Evolutionary conservation across 306 rosid species (phyloP).

Genomic region (Pueraria montana): DNA sequence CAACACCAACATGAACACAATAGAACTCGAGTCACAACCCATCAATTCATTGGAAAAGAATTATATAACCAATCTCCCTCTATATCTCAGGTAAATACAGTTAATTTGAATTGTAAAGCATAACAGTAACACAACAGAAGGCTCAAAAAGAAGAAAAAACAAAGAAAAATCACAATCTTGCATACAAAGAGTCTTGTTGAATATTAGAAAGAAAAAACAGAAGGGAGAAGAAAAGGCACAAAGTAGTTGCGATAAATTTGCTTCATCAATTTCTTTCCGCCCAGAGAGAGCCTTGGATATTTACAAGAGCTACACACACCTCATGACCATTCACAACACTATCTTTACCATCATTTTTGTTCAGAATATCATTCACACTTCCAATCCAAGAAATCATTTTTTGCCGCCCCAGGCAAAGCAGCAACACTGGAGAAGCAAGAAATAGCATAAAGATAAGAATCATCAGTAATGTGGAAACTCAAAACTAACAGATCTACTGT

Average conservation of each 20-base stretch:
- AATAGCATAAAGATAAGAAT: constrained; percentile 43
- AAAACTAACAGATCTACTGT: neutral
- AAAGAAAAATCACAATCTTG: constrained; percentile 47
- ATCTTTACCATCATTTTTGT: constrained; percentile 32
- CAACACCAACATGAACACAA: neutral
- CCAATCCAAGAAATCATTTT: constrained; percentile 54
- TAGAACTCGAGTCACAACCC: constrained; percentile 28
- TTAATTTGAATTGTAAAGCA: constrained; percentile 50
- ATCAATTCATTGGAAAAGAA: constrained; percentile 46
- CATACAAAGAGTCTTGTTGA: constrained; percentile 36
- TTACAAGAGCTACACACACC: constrained; percentile 66
- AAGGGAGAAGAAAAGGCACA: constrained; percentile 19
- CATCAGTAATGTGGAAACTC: constrained; percentile 15
- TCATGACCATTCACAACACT: constrained; percentile 50
- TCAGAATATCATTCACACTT: constrained; percentile 49
- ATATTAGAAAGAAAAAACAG: constrained; percentile 38
- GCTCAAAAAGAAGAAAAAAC: neutral
- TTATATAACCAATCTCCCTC: constrained; percentile 43
- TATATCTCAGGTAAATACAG: constrained; percentile 47
- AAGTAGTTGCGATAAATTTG: constrained; percentile 39
- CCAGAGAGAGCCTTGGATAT: constrained; percentile 55
- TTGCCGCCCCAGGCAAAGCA: constrained; percentile 73
- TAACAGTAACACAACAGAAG: constrained; percentile 41
- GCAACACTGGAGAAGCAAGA: constrained; percentile 67
- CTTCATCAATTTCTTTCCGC: constrained; percentile 40